phyloP scores from a whole-genome alignment of 306 rosid species.

The Mimosa bimucronata region DNA sequence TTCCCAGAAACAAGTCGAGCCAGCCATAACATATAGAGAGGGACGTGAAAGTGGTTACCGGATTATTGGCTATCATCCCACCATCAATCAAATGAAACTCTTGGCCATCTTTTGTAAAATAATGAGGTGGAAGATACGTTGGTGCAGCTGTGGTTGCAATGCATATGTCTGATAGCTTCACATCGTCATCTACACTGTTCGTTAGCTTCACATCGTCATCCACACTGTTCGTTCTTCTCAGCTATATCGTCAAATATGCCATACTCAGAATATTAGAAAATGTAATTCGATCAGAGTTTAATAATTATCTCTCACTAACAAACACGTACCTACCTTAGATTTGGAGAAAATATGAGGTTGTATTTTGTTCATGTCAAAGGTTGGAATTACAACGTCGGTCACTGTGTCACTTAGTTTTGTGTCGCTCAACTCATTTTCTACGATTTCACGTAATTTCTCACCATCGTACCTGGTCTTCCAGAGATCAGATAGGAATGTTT shows the following conservation, averaged over 20 bases:
- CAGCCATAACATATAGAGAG: no score
- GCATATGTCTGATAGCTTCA: no score
- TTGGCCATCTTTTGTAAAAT: not conserved
- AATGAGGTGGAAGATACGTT: not conserved
- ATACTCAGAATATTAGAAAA: not conserved
- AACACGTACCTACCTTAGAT: not conserved
- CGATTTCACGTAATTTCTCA: not conserved
- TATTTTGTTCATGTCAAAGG: not conserved
- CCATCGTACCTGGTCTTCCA: not conserved
- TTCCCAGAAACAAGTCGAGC: no score
- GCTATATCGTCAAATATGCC: not conserved
- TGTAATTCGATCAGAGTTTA: not conserved
- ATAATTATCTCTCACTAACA: no score
- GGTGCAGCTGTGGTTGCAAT: constrained; percentile 20
- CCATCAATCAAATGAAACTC: not conserved
- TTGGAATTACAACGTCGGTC: constrained; percentile 7
- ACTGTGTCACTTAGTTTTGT: not conserved
- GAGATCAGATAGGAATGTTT: no score
- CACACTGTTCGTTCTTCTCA: not conserved
- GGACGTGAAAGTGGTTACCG: no score
- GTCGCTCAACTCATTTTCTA: not conserved
- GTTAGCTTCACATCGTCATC: not conserved
- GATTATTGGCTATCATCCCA: not conserved
- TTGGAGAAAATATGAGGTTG: not conserved
- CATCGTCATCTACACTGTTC: no score